These are phyloP conservation scores for Amphirosellinia nigrospora DNA, from an alignment of 495 filamentous ascomycete genomes.

Conservation along the genomic window DNA sequence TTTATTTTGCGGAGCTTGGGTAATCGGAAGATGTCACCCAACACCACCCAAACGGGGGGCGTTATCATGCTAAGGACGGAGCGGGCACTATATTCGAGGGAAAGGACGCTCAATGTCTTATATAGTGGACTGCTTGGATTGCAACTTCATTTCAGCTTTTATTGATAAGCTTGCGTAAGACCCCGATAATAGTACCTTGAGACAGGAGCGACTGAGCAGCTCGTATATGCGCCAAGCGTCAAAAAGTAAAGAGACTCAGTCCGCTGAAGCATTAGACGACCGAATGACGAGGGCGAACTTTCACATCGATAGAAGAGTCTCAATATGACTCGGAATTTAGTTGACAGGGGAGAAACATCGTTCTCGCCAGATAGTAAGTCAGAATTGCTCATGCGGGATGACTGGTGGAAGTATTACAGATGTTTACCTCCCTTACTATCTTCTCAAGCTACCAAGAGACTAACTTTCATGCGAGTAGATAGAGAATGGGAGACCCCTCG, in stretches of 20 bases:
- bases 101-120: background rate
- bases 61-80: background rate
- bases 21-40: conserved; percentile 17
- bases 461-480: background rate
- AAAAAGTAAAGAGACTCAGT: background rate
- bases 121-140: background rate
- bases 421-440: background rate
- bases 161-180: background rate
- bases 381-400: background rate
- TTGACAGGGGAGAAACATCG: background rate
- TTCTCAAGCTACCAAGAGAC: background rate
- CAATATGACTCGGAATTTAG: conserved; percentile 6
- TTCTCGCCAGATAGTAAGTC: background rate
- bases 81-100: background rate
- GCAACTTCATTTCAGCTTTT: background rate
- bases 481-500: background rate
- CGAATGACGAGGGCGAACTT: background rate
- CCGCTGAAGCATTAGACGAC: background rate
- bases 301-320: background rate
- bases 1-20: conserved; percentile 23
- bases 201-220: background rate
- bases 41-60: background rate
- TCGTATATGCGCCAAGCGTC: background rate
- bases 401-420: background rate
- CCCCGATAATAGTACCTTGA: background rate